Evolutionary conservation across 352 stramenopile species (phyloP).

Genomic region (Elongisporangium prolatum): DNA sequence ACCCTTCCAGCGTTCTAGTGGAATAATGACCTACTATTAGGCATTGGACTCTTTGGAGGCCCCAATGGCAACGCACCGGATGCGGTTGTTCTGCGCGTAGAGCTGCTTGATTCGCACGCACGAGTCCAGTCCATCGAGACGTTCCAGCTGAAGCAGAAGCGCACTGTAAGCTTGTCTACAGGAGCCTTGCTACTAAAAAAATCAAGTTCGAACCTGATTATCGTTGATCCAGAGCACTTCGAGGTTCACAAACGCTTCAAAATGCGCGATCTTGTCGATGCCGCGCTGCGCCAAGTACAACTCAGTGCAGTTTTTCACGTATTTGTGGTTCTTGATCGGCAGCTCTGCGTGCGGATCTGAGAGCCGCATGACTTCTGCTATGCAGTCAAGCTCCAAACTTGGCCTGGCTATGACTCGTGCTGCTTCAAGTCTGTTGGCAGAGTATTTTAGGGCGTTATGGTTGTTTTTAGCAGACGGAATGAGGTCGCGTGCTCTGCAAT

Average conservation of each 20-base stretch:
- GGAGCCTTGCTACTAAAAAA: no score
- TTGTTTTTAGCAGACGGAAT: slow-evolving; percentile 2
- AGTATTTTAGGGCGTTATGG: slow-evolving; percentile 3
- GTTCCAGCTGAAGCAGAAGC: slow-evolving; percentile 27
- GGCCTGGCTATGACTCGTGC: no score
- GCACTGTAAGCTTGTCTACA: no score
- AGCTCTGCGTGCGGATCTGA: slow-evolving; percentile 76
- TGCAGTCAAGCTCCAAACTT: neutral
- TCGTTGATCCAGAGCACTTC: slow-evolving; percentile 89
- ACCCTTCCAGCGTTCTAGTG: slow-evolving; percentile 42
- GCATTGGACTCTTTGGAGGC: neutral
- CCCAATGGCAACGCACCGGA: slow-evolving; percentile 21
- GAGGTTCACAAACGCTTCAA: slow-evolving; percentile 86
- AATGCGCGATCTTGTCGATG: slow-evolving; percentile 78
- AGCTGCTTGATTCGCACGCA: slow-evolving; percentile 89
- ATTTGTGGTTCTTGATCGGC: slow-evolving; percentile 87
- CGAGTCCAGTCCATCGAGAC: slow-evolving; percentile 61
- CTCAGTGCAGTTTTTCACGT: slow-evolving; percentile 88
- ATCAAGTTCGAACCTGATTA: slow-evolving; percentile 51
- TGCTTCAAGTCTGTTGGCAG: neutral
- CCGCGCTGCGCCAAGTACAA: slow-evolving; percentile 73
- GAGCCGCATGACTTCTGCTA: slow-evolving; percentile 22
- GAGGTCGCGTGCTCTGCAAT: neutral
- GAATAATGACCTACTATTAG: neutral
- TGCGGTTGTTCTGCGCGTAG: slow-evolving; percentile 86